Base-by-base conservation (phyloP, 2,329 filamentous ascomycete genomes). In the Dichotomopilus funicola region DNA sequence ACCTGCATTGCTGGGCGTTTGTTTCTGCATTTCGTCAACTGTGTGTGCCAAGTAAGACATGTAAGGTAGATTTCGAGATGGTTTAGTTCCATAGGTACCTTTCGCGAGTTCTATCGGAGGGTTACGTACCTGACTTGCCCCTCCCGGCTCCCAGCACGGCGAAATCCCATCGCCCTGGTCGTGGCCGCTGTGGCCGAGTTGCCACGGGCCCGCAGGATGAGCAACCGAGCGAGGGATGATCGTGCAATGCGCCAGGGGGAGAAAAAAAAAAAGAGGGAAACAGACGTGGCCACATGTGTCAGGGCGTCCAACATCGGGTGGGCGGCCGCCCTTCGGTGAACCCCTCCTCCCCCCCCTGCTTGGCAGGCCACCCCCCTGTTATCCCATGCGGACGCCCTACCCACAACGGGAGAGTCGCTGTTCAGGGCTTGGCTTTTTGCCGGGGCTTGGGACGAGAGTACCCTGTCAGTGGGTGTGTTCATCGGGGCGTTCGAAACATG, bases 401-500 rank as follows among this genome's bases (percentile, higher is more conserved):
- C 54, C 57, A 59, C 54, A 49, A 50, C 45, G 38, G 43, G 43
- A 55, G 41, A 36, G 47, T 36, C 40, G 12, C 36, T 48, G 6
- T 44, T 12, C 8, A 37, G n/a, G 40, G 46, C 41, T 53, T 57
- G 51, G 50, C 45, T 44, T 36, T 51, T 45, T 48, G 44, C 44
- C 19, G 19, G 37, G 35, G 44, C 54, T 58, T 59, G 59, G 54
- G 49, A 57, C 58, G 53, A 61, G 37, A 55, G 50, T 13, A 12
- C 51, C 34, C 51, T 46, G 56, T 42, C 37, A 12, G 9, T 40
- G 37, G 9, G 37, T 40, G 37, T 56, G 51, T 43, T 51, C 38
- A 49, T 43, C 49, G 60, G 61, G 59, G 61, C 55, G 58, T 53
- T 59, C 61, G 60, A 63, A 64, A 64, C 62, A 57, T 44, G 43